Percentiles rank a stretch among this genome's conserved stretches.
Evolutionary conservation across 345 rosid genomes (phyloP).

Genomic region (Sapria himalayana): DNA sequence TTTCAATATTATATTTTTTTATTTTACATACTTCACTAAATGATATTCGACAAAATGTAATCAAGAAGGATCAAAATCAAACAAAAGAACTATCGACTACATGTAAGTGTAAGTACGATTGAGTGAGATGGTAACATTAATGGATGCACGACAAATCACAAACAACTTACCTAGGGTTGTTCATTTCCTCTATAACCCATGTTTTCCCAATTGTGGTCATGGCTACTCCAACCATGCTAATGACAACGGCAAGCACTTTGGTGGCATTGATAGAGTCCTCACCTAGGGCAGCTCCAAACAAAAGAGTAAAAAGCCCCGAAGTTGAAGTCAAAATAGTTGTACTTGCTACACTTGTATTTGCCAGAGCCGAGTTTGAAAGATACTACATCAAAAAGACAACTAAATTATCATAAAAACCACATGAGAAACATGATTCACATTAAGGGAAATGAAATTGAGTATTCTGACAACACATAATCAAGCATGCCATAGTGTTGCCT

Average conservation of each 20-base stretch:
- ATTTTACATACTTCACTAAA: too few relatives aligned
- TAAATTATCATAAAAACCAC: neutral
- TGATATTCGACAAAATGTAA: too few relatives aligned
- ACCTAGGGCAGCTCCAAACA: conserved; percentile 39
- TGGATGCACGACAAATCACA: too few relatives aligned
- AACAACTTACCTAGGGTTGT: conserved; percentile 23
- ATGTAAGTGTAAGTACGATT: too few relatives aligned
- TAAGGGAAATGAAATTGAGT: neutral
- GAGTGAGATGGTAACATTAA: too few relatives aligned
- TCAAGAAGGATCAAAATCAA: too few relatives aligned
- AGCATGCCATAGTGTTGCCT: too few relatives aligned
- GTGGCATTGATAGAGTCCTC: conserved; percentile 26
- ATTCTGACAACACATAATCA: neutral
- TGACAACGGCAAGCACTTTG: conserved; percentile 37
- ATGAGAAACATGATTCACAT: neutral
- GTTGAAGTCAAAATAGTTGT: conserved; percentile 50
- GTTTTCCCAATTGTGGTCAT: conserved; percentile 47
- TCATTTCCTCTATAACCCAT: conserved; percentile 34
- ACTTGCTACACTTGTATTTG: conserved; percentile 51
- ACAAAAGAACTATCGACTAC: too few relatives aligned
- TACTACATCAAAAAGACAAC: conserved; percentile 20
- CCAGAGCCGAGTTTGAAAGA: conserved; percentile 34
- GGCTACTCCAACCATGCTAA: conserved; percentile 55
- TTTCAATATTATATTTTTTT: too few relatives aligned
- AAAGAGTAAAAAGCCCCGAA: conserved; percentile 45